Conservation (phyloP, 2,329 filamentous ascomycete species). For the Endoconidiophora polonica region DNA sequence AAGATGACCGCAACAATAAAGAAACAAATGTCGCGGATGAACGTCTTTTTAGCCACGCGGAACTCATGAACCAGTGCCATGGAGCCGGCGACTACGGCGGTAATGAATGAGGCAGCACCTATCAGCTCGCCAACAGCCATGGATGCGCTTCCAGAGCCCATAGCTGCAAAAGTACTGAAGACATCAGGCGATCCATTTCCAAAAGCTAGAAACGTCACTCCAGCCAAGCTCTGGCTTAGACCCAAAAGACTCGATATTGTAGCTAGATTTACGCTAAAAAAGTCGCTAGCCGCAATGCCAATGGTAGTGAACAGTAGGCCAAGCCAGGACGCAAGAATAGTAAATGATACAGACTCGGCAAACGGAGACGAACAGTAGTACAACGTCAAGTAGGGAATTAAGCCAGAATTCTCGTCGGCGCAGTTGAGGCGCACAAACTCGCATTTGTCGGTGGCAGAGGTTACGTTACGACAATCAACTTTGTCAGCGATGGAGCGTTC, state of each 20-base stretch:
- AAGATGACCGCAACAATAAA: slow-evolving; percentile 79
- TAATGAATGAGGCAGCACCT: slow-evolving; percentile 90
- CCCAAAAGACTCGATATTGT: slow-evolving; percentile 80
- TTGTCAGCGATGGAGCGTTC: background rate
- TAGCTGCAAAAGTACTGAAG: slow-evolving; percentile 95
- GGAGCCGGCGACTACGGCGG: slow-evolving; percentile 84
- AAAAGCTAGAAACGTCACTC: slow-evolving; percentile 91
- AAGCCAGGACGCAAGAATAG: slow-evolving; percentile 65
- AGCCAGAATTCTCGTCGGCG: slow-evolving; percentile 72
- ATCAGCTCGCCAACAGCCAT: slow-evolving; percentile 91
- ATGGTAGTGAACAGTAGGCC: slow-evolving; percentile 88
- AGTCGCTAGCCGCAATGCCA: slow-evolving; percentile 93
- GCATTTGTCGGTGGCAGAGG: slow-evolving; percentile 65
- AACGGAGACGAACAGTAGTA: slow-evolving; percentile 71
- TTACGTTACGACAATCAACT: slow-evolving; percentile 58
- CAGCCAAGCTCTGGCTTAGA: slow-evolving; percentile 88
- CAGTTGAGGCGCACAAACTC: slow-evolving; percentile 72
- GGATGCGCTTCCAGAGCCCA: slow-evolving; percentile 93
- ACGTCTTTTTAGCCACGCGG: slow-evolving; percentile 73
- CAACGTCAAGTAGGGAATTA: slow-evolving; percentile 72
- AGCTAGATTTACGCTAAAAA: slow-evolving; percentile 92
- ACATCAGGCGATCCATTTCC: slow-evolving; percentile 97
- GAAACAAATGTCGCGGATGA: slow-evolving; percentile 80
- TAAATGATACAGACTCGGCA: slow-evolving; percentile 61
- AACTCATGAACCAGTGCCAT: slow-evolving; percentile 97